Evolutionary conservation across 2,329 filamentous ascomycete species (phyloP).

Genomic region (Xylariaceae sp.): DNA sequence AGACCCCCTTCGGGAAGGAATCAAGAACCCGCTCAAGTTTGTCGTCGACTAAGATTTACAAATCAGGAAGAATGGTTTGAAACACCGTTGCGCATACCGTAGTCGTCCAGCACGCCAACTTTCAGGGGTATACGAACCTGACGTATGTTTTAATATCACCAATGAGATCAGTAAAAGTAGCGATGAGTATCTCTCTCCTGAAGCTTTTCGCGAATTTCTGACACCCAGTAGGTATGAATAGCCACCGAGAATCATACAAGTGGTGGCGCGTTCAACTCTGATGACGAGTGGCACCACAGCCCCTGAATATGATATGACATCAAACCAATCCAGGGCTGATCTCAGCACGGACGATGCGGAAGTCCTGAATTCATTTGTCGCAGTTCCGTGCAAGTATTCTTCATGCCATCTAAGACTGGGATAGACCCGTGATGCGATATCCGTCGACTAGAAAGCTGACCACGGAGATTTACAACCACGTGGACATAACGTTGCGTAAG

Average conservation of each 20-base stretch:
- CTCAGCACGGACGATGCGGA: slow-evolving; percentile 7
- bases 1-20: not conserved
- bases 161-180: slow-evolving; percentile 6
- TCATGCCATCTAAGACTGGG: too few relatives aligned
- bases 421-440: slow-evolving; percentile 3
- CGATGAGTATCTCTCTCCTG: slow-evolving; percentile 8
- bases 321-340: slow-evolving; percentile 13
- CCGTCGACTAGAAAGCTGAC: not conserved
- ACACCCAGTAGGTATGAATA: not conserved
- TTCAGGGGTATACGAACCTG: slow-evolving; percentile 18
- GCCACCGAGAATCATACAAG: slow-evolving; percentile 4
- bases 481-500: slow-evolving; percentile 9
- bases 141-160: slow-evolving; percentile 13
- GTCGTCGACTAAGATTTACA: not conserved
- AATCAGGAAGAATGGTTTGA: slow-evolving; percentile 10
- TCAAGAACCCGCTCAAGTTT: slow-evolving; percentile 1
- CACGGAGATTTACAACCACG: slow-evolving; percentile 7
- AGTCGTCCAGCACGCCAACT: slow-evolving; percentile 13
- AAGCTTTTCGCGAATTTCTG: slow-evolving; percentile 8
- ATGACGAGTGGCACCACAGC: slow-evolving; percentile 7
- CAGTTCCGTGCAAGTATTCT: not conserved
- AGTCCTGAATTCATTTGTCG: slow-evolving; percentile 8
- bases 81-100: slow-evolving; percentile 13
- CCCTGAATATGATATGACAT: slow-evolving; percentile 7
- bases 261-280: slow-evolving; percentile 8